Conservation (phyloP, 2,329 filamentous ascomycete genomes). For the Sporothrix variecibatus region DNA sequence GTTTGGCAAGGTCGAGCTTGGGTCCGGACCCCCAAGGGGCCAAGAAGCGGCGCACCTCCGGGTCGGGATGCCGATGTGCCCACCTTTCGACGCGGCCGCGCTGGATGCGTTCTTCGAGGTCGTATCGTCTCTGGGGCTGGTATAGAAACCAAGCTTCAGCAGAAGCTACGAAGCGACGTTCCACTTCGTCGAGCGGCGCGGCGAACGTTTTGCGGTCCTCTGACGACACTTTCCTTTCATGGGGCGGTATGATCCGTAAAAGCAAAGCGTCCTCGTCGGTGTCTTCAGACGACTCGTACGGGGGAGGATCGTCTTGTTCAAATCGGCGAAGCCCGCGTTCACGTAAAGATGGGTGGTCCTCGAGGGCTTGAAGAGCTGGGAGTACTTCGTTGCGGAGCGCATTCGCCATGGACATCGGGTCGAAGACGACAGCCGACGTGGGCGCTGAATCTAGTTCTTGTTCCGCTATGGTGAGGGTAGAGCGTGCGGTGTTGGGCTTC, state of each 20-base stretch:
- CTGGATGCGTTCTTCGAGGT: not conserved
- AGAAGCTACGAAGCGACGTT: not conserved
- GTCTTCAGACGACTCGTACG: constrained; percentile 7
- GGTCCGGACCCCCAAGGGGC: not conserved
- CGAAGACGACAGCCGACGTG: not conserved
- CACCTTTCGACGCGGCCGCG: not conserved
- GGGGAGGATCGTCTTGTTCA: not conserved
- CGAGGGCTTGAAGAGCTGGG: not conserved
- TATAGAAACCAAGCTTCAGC: not conserved
- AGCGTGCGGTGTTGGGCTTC: too few species aligned
- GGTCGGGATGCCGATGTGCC: not conserved
- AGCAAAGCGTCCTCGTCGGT: not conserved
- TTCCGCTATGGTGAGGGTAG: too few species aligned
- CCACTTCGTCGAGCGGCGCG: not conserved
- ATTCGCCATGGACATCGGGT: not conserved
- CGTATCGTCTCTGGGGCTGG: not conserved
- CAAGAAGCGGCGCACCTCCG: not conserved
- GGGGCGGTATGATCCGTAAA: not conserved
- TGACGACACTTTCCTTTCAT: not conserved
- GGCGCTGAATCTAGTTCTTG: not conserved
- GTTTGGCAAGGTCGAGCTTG: not conserved
- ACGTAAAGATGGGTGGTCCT: not conserved
- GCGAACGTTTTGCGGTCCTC: not conserved
- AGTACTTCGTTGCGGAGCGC: not conserved
- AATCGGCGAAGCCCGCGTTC: not conserved